These are phyloP conservation scores for Trichoderma pleuroti DNA, from an alignment of 2,329 filamentous ascomycete species.

Conservation along the genomic window DNA sequence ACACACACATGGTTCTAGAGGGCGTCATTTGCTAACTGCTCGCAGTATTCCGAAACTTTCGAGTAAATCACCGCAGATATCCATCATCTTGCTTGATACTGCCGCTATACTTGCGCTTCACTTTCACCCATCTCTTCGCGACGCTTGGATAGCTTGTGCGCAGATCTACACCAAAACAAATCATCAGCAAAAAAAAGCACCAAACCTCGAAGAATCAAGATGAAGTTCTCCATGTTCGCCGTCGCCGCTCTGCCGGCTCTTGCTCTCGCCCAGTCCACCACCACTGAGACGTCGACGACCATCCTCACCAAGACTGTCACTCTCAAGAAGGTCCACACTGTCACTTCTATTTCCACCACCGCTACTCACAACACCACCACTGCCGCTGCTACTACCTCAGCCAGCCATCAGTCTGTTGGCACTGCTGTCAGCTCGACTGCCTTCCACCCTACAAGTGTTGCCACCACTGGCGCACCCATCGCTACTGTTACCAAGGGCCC, in stretches of 20 bases:
- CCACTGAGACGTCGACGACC: slow-evolving; percentile 38
- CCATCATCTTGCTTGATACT: slow-evolving; percentile 1
- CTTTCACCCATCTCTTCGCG: slow-evolving; percentile 6
- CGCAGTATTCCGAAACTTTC: not conserved
- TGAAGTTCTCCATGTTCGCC: slow-evolving; percentile 43
- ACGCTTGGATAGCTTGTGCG: slow-evolving; percentile 24
- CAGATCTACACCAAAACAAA: slow-evolving; percentile 23
- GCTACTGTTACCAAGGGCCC: slow-evolving; percentile 37
- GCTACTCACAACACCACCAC: slow-evolving; percentile 34
- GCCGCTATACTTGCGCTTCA: not conserved
- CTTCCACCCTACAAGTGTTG: slow-evolving; percentile 23
- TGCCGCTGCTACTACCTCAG: slow-evolving; percentile 31
- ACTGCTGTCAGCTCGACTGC: slow-evolving; percentile 23
- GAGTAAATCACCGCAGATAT: not conserved
- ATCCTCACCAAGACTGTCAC: slow-evolving; percentile 50
- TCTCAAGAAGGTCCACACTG: slow-evolving; percentile 45
- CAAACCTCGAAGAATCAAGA: slow-evolving; percentile 26
- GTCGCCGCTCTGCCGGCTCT: slow-evolving; percentile 52
- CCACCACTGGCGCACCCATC: slow-evolving; percentile 29
- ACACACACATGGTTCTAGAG: not conserved
- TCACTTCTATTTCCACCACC: slow-evolving; percentile 25
- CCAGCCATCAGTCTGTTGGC: slow-evolving; percentile 20
- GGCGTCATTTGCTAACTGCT: not conserved
- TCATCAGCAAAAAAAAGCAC: slow-evolving; percentile 17
- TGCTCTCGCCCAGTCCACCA: slow-evolving; percentile 43